phyloP scores from a whole-genome alignment of 129 eudicot genomes.

The Flaveria ramosissima region DNA sequence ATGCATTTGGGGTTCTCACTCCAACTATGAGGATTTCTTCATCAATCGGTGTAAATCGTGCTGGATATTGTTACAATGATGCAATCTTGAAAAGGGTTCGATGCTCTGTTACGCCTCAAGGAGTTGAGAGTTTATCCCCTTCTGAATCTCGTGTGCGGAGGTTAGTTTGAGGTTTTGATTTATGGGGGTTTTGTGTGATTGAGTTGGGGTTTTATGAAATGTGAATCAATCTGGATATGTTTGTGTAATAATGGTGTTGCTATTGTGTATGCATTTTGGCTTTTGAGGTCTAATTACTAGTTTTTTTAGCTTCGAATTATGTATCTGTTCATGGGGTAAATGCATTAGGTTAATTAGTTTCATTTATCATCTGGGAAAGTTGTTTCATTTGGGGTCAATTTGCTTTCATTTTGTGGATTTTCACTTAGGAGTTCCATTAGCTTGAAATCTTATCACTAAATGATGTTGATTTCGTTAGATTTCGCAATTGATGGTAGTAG shows the following conservation, averaged over 20 bases:
- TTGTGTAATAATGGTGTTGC: too few relatives aligned
- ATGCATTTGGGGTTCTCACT: conserved; percentile 58
- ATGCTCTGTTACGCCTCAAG: conserved; percentile 49
- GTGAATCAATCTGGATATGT: not conserved
- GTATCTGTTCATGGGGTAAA: not conserved
- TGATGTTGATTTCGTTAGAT: conserved; percentile 15
- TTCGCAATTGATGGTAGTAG: conserved; percentile 11
- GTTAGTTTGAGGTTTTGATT: conserved; percentile 26
- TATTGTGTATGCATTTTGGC: not conserved
- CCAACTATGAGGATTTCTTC: conserved; percentile 48
- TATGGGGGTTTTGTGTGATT: not conserved
- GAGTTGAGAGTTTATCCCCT: conserved; percentile 44
- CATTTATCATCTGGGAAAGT: conserved; percentile 4
- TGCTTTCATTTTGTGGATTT: not conserved
- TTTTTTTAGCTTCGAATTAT: not conserved
- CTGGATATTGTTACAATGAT: conserved; percentile 6
- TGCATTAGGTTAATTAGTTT: conserved; percentile 9
- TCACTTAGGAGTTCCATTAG: too few relatives aligned
- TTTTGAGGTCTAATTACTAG: not conserved
- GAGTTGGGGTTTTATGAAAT: not conserved
- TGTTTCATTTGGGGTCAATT: not conserved
- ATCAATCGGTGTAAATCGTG: conserved; percentile 34
- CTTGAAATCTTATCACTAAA: not conserved
- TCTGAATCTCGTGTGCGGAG: conserved; percentile 54
- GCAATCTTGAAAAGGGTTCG: conserved; percentile 38